Percentiles rank a stretch among this genome's conserved stretches.
phyloP scores from a whole-genome alignment of 257 asterid genomes.

The Ilex aquifolium region DNA sequence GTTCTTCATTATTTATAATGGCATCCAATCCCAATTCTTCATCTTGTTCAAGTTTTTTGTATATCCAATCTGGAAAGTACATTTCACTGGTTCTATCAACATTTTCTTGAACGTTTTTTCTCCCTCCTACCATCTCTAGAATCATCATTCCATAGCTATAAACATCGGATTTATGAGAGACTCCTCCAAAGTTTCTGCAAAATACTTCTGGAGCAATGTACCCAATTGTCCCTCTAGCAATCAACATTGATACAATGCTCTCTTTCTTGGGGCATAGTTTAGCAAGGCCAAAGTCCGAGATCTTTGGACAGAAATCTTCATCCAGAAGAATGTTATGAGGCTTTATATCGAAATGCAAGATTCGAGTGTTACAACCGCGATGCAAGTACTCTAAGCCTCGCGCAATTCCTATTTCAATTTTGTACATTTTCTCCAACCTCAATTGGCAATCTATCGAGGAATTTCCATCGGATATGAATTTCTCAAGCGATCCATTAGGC shows the following conservation, averaged over 20 bases:
- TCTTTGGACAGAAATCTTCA: conserved; percentile 54
- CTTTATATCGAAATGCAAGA: conserved; percentile 15
- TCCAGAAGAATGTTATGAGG: conserved; percentile 71
- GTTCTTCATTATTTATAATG: conserved; percentile 5
- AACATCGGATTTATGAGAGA: conserved; percentile 66
- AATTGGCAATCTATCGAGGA: not conserved
- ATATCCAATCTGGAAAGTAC: conserved; percentile 27
- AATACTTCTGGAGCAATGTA: conserved; percentile 71
- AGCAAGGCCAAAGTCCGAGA: conserved; percentile 69
- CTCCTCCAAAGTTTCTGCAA: conserved; percentile 45
- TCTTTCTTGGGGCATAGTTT: conserved; percentile 39
- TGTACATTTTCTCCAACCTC: not conserved
- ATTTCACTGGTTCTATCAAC: conserved; percentile 5
- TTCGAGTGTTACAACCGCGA: not conserved
- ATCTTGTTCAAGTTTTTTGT: conserved; percentile 6
- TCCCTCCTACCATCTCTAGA: conserved; percentile 56
- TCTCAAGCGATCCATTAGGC: too few relatives aligned
- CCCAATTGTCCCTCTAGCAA: conserved; percentile 57
- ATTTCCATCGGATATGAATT: too few relatives aligned
- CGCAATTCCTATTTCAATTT: not conserved
- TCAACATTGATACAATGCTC: conserved; percentile 36
- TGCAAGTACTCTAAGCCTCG: not conserved
- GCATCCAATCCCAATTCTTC: conserved; percentile 2
- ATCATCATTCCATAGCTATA: conserved; percentile 72
- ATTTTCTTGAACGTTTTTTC: conserved; percentile 13